Base-by-base conservation (phyloP, 2,329 filamentous ascomycete genomes). In the Neopestalotiopsis rosae region DNA sequence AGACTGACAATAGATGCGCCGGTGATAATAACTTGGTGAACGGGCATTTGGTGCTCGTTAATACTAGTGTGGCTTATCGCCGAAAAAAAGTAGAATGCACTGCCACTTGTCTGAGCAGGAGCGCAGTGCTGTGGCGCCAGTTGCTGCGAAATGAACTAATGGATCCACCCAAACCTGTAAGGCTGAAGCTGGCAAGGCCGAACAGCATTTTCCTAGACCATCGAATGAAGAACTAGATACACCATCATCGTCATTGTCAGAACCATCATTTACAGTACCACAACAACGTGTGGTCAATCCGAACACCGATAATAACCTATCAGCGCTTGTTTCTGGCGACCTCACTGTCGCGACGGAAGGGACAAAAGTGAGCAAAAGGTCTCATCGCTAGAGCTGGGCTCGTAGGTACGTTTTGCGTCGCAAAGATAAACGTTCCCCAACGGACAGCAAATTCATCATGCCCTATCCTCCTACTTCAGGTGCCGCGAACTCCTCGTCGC, bases 391-490 rank as follows among this genome's bases (percentile, higher is more conserved):
- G 66, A 62, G 65, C 69, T 70, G 45, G 66, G 82, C 83, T 85
- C 83, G 84, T 75, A 87, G 86, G 86, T 87, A 87, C 85, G 85
- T 83, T 75, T 73, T 76, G 75, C 74, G 77, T 72, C 73, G 74
- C 72, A 76, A 72, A 77, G 72, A 75, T 71, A 71, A 69, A 69
- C 71, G 75, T 72, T 64, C 66, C 69, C 74, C 76, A 52, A 75
- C 78, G 74, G 77, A 79, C 82, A 78, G 75, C 73, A 86, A 82
- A 83, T 90, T 90, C 88, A 90, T 90, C 88, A 95, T 95, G 93
- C 91, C 92, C 83, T 94, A 94, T 88, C 91, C 92, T 83, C 91
- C 91, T 79, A 92, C 92, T 92, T 92, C 93, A 94, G 92, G 92
- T 89, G 84, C 89, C 81, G 80, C 85, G 80, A 77, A 78, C 79